A percentile compares a stretch with the other conserved stretches of the same genome.
Conservation (phyloP, 441 rosid genomes). For the Populus hybrid region DNA sequence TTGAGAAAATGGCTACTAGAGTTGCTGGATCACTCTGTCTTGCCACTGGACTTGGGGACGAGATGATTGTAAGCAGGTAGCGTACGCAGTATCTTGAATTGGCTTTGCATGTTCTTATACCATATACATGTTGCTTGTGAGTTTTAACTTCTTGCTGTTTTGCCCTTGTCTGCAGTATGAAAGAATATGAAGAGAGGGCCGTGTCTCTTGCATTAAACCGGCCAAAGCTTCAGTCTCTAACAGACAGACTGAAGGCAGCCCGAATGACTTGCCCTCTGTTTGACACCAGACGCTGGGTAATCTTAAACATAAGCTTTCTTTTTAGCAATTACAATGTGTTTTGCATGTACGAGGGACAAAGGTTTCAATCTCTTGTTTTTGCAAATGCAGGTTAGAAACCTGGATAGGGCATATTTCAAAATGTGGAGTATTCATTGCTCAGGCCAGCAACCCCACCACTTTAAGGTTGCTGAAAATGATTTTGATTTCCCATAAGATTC, state of each 20-base stretch:
- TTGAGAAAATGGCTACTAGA: conserved; percentile 99
- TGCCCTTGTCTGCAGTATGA: conserved; percentile 44
- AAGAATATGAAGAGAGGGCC: conserved; percentile 91
- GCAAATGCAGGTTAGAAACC: conserved; percentile 69
- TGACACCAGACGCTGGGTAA: conserved; percentile 94
- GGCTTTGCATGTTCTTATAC: neutral
- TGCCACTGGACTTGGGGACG: conserved; percentile 97
- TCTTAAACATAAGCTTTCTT: conserved; percentile 11
- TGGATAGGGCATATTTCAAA: conserved; percentile 85
- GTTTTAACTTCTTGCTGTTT: neutral
- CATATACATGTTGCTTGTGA: neutral
- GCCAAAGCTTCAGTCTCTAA: conserved; percentile 70
- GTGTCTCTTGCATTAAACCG: conserved; percentile 77
- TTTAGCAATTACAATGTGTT: neutral
- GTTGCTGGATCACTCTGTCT: conserved; percentile 98
- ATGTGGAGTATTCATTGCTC: conserved; percentile 93
- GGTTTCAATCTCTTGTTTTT: neutral
- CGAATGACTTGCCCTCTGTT: conserved; percentile 88
- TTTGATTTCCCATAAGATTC: conserved; percentile 65
- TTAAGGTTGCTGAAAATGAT: conserved; percentile 77
- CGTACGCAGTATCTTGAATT: neutral
- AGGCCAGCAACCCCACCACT: conserved; percentile 75
- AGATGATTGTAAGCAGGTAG: conserved; percentile 92
- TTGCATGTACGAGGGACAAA: neutral
- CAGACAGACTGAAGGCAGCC: conserved; percentile 59